Conservation (phyloP, 805 yeast species). For the Isabelozyma rhagii region DNA sequence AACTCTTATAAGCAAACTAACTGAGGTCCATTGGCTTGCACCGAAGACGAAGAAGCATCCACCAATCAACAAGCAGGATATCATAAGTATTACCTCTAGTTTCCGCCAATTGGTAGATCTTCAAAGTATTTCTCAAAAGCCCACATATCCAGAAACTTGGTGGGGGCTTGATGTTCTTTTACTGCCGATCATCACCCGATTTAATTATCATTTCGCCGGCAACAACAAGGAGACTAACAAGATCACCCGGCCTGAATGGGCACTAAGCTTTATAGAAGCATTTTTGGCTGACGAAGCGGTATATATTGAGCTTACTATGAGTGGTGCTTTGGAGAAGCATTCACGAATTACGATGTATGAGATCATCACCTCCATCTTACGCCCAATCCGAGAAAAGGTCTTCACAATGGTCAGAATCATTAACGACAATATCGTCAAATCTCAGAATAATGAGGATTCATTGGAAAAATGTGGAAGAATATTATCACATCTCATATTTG, state of each 20-base stretch:
- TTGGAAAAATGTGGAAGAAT: constrained; percentile 43
- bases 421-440: constrained; percentile 19
- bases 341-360: constrained; percentile 32
- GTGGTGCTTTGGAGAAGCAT: constrained; percentile 23
- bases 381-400: constrained; percentile 45
- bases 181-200: constrained; percentile 45
- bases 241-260: constrained; percentile 71
- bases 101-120: constrained; percentile 20
- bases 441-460: constrained; percentile 10
- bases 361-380: constrained; percentile 45
- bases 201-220: constrained; percentile 59
- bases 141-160: constrained; percentile 35
- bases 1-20: constrained; percentile 8
- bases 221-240: constrained; percentile 55
- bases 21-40: constrained; percentile 22
- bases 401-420: constrained; percentile 16
- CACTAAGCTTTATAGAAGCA: constrained; percentile 47
- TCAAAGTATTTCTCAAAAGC: constrained; percentile 26
- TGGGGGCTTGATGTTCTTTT: constrained; percentile 52
- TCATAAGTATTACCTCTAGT: background rate
- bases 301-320: constrained; percentile 38
- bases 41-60: constrained; percentile 7
- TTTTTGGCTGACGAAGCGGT: constrained; percentile 39
- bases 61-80: constrained; percentile 7
- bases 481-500: constrained; percentile 57